These are phyloP conservation scores for Lactarius indigo DNA, from an alignment of 768 basidiomycete genomes.

Conservation along the genomic window DNA sequence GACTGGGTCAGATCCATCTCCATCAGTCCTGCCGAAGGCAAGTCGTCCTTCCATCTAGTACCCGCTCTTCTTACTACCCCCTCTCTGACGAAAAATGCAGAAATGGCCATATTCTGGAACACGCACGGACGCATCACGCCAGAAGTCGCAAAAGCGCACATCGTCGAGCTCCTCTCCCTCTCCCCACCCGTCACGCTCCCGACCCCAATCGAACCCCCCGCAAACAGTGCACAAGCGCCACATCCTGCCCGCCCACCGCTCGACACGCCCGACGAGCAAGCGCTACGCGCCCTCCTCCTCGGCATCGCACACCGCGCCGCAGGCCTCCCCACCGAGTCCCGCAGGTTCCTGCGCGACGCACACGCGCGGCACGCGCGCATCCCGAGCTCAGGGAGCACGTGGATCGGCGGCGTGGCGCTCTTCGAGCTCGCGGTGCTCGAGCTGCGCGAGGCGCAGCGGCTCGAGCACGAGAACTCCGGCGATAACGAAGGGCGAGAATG, in stretches of 20 bases:
- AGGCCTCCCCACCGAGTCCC: constrained; percentile 42
- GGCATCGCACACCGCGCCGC: constrained; percentile 63
- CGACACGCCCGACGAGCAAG: constrained; percentile 69
- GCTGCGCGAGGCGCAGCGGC: constrained; percentile 45
- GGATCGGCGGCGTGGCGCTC: constrained; percentile 63
- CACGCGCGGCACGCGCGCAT: constrained; percentile 38
- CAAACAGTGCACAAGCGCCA: constrained; percentile 26
- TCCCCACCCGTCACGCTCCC: constrained; percentile 43
- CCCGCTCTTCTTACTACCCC: neutral
- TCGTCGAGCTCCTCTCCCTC: constrained; percentile 49
- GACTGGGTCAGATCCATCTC: constrained; percentile 52
- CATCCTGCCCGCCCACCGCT: constrained; percentile 38
- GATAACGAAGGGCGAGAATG: constrained; percentile 1
- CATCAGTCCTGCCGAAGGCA: constrained; percentile 71
- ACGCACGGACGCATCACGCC: constrained; percentile 59
- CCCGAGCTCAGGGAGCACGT: constrained; percentile 47
- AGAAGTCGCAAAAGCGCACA: constrained; percentile 53
- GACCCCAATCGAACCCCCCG: constrained; percentile 23
- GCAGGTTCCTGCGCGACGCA: constrained; percentile 52
- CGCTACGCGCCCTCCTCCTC: constrained; percentile 62
- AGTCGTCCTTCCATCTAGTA: constrained; percentile 21
- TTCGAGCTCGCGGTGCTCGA: constrained; percentile 74
- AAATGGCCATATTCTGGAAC: constrained; percentile 80
- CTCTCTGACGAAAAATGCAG: constrained; percentile 34
- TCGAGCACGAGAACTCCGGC: constrained; percentile 16